A percentile compares a stretch with the other conserved stretches of the same genome.
These are phyloP conservation scores for Plasmodium gonderi DNA, from an alignment of 169 alveolate species.

Conservation along the genomic window DNA sequence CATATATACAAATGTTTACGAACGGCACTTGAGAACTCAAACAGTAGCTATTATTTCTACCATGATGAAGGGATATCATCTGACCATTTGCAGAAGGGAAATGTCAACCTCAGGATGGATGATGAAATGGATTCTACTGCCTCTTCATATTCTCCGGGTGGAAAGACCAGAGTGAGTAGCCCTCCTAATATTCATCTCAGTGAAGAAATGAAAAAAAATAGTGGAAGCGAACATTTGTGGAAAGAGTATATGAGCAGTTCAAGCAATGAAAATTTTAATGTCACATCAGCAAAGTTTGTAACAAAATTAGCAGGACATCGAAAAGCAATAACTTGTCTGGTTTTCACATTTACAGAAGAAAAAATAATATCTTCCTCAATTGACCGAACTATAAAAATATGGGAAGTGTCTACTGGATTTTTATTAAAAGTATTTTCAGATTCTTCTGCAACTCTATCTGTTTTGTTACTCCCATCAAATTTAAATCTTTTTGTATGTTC, in stretches of 20 bases:
- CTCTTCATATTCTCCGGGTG: too few species aligned
- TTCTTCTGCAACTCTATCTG: constrained; percentile 87
- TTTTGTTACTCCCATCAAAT: constrained; percentile 86
- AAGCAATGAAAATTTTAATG: constrained; percentile 55
- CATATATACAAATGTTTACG: constrained; percentile 81
- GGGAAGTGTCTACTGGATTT: constrained; percentile 88
- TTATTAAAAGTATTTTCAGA: constrained; percentile 88
- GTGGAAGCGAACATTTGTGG: neutral
- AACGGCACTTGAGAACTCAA: constrained; percentile 76
- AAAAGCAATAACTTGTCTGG: constrained; percentile 84
- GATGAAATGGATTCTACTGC: neutral
- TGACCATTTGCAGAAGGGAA: too few species aligned
- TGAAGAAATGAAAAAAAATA: neutral
- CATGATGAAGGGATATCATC: constrained; percentile 36
- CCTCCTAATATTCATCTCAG: too few species aligned
- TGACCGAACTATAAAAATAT: constrained; percentile 89
- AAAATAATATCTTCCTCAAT: constrained; percentile 87
- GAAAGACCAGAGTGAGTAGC: too few species aligned
- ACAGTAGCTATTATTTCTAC: constrained; percentile 2
- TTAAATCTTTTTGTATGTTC: constrained; percentile 79
- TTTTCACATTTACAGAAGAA: constrained; percentile 79
- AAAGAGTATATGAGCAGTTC: neutral
- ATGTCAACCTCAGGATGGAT: neutral
- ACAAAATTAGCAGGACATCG: constrained; percentile 78
- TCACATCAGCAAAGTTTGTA: constrained; percentile 63